Base-by-base conservation (phyloP, 345 rosid species). In the Citrus australasica region DNA sequence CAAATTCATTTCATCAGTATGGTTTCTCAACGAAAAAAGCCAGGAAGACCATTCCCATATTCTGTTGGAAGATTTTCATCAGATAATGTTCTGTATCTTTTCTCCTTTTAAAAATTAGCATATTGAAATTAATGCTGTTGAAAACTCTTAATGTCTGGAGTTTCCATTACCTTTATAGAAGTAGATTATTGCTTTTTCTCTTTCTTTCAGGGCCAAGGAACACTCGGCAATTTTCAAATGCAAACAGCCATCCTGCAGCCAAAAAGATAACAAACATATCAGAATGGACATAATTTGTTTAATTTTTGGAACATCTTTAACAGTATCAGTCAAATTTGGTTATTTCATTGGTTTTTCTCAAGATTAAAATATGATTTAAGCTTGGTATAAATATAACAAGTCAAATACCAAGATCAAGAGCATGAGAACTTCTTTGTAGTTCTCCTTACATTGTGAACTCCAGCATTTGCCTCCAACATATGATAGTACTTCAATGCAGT, bases 191-290 rank as follows among this genome's bases (percentile, higher is more conserved):
- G 99, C 97, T 83, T 88, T 83, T 37, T 28, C 87, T 86, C 89
- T 88, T 79, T 87, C 89, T 53, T 85, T 84, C 88, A 87, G 77
- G 67, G 85, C 85, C 73, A 82, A 79, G 85, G 90, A 88, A 82
- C 96, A 92, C 17, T 86, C 86, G 58, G 93, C 99, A 82, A 88
- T 86, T 85, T 89, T 95, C 83, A 87, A 71, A 83, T 81, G 81
- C 69, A 89, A 79, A 78, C 73, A 37, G 32, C 92, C 90, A 85
- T 86, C 83, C 71, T 78, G 6, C n/a, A 77, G 51, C 74, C 55
- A 66, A 10, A 64, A 64, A 32, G 9, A 30, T 30, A 64, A 30
- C 38, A 64, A 30, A 64, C 7, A 6, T 64, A 32, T 64, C 40
- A 30, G 21, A 62, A 28, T 1, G 17, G 58, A 53, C 30, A 27